These are phyloP conservation scores for Trichoderma orchidacearum DNA, from an alignment of 495 filamentous ascomycete genomes.

Conservation along the genomic window DNA sequence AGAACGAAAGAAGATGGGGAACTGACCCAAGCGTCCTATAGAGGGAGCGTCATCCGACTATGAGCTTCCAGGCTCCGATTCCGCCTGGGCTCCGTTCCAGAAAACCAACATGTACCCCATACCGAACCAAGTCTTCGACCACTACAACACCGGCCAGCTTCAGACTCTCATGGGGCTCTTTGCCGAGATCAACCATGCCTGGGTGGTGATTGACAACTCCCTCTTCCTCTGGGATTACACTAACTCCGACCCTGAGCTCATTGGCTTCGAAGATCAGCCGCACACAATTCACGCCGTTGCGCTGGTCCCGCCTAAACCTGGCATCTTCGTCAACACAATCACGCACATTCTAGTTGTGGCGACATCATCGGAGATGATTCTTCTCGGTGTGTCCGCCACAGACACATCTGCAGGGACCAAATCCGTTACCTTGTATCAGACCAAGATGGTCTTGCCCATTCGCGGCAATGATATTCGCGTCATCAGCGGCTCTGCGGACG, in stretches of 20 bases:
- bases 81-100: constrained; percentile 82
- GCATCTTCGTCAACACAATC: constrained; percentile 74
- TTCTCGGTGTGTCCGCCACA: constrained; percentile 63
- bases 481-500: constrained; percentile 66
- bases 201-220: constrained; percentile 89
- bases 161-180: constrained; percentile 86
- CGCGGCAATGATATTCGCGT: constrained; percentile 55
- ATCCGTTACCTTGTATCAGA: constrained; percentile 66
- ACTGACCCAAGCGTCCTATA: constrained; percentile 5
- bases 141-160: constrained; percentile 72
- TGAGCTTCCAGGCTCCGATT: constrained; percentile 46
- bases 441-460: constrained; percentile 61
- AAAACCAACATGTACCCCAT: constrained; percentile 69
- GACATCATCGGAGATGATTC: constrained; percentile 66
- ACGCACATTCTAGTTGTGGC: constrained; percentile 80
- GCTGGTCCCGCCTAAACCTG: constrained; percentile 60
- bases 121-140: constrained; percentile 76
- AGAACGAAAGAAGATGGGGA: background rate
- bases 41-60: constrained; percentile 85
- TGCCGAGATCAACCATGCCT: constrained; percentile 83
- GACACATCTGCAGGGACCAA: constrained; percentile 46
- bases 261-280: constrained; percentile 80
- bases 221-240: constrained; percentile 98
- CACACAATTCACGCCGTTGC: constrained; percentile 77
- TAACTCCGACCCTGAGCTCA: constrained; percentile 68